Percentiles rank a stretch among this genome's conserved stretches.
These are phyloP conservation scores for Ophiognomonia clavigignenti-juglandacearum DNA, from an alignment of 2,329 filamentous ascomycete genomes.

Conservation along the genomic window DNA sequence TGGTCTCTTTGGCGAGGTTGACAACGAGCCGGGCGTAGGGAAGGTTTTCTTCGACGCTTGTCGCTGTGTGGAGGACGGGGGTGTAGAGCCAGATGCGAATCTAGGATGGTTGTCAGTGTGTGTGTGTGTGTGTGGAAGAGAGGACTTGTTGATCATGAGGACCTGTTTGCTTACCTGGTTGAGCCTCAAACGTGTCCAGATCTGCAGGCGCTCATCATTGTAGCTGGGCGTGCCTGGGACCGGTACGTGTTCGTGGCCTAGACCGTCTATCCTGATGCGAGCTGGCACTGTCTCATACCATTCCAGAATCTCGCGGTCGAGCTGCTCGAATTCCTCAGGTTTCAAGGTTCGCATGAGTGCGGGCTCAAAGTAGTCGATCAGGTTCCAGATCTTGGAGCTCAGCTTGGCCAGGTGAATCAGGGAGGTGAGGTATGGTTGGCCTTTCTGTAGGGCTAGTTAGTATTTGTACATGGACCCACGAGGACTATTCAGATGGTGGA, in stretches of 20 bases:
- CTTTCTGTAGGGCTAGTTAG: slow-evolving; percentile 33
- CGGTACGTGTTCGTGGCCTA: slow-evolving; percentile 45
- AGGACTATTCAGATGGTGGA: not conserved
- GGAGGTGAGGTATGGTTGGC: slow-evolving; percentile 67
- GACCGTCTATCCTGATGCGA: slow-evolving; percentile 55
- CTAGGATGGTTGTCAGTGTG: slow-evolving; percentile 18
- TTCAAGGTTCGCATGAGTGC: slow-evolving; percentile 59
- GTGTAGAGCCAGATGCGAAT: slow-evolving; percentile 87
- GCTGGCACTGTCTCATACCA: slow-evolving; percentile 78
- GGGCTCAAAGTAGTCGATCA: slow-evolving; percentile 65
- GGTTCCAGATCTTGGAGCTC: slow-evolving; percentile 80
- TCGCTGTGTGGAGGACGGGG: slow-evolving; percentile 78
- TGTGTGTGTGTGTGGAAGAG: too few species aligned
- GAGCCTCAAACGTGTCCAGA: slow-evolving; percentile 79
- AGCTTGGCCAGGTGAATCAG: slow-evolving; percentile 85
- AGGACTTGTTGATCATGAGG: too few species aligned
- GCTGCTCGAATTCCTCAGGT: slow-evolving; percentile 69
- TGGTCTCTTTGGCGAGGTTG: slow-evolving; percentile 71
- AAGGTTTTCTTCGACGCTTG: slow-evolving; percentile 74
- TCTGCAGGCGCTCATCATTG: slow-evolving; percentile 67
- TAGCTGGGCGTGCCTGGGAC: slow-evolving; percentile 55
- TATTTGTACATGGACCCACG: not conserved
- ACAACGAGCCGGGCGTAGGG: slow-evolving; percentile 69
- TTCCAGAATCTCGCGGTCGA: slow-evolving; percentile 78
- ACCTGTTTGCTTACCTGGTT: slow-evolving; percentile 60